Base-by-base conservation (phyloP, 129 eudicot genomes). In the Pulicaria dysenterica region DNA sequence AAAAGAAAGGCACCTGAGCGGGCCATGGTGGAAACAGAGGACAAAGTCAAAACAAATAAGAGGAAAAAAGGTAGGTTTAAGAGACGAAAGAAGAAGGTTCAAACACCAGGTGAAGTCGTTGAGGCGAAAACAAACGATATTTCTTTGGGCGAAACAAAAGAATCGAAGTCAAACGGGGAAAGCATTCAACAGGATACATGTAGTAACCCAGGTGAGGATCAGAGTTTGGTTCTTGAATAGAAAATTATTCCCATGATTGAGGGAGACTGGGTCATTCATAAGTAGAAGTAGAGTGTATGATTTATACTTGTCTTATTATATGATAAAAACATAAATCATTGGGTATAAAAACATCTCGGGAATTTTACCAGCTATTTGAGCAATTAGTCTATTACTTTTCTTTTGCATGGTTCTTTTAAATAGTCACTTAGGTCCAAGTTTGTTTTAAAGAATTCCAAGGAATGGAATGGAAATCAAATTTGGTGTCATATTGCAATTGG, bases 1-100 rank as follows among this genome's bases (percentile, higher is more conserved):
- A 90, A 86, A 72, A 83, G 86, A 64, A 91, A 81, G 82, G 81
- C 7, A 16, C 48, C 91, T 14, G 88, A 80, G 65, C 63, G 55
- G 53, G 77, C 43, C 7, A 73, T 70, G 24, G 41, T 47, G 37
- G 82, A 70, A 56, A 19, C 43, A 0, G 67, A 78, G 49, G 77
- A 38, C 19, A 78, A 70, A 16, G 58, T 70, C 15, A 70, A 70
- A 45, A 37, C 34, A 14, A 53, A 53, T 51, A 78, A 78, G 55
- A 62, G 71, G 77, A 78, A 71, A 38, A 78, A 70, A 14, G 10
- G 13, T 44, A 72, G 50, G 65, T 44, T 70, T 36, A 59, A 78
- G 43, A 58, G 82, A 54, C 50, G 67, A 44, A 70, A 63, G 64
- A 62, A 15, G 77, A 77, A 44, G 34, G 7, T 34, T 43, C 40